Percentiles rank a stretch among this genome's conserved stretches.
These are phyloP conservation scores for Stemphylium lycopersici DNA, from an alignment of 2,329 filamentous ascomycete species.

Conservation along the genomic window DNA sequence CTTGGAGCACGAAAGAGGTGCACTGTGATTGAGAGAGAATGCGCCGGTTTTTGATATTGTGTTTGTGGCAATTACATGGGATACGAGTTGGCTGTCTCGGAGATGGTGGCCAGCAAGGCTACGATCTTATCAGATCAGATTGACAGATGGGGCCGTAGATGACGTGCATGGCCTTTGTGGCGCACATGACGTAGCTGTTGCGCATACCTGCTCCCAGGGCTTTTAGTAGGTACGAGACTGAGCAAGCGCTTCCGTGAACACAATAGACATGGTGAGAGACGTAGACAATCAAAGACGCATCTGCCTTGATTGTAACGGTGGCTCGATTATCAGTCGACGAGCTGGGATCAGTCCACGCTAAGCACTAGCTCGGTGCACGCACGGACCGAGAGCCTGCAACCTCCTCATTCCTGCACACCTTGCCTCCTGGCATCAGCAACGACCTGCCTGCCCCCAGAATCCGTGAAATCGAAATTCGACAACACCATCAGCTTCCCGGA, in stretches of 20 bases:
- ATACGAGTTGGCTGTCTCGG: not conserved
- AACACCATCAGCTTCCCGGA: constrained; percentile 5
- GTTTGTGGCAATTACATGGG: no score
- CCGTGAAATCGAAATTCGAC: constrained; percentile 8
- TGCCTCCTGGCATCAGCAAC: constrained; percentile 36
- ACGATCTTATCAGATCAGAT: constrained; percentile 31
- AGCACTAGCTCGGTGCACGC: constrained; percentile 13
- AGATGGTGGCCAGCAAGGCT: constrained; percentile 5
- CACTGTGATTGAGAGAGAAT: not conserved
- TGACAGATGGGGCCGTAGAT: constrained; percentile 18
- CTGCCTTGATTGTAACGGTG: constrained; percentile 9
- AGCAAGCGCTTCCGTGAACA: no score
- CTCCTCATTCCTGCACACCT: constrained; percentile 20
- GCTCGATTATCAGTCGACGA: constrained; percentile 26
- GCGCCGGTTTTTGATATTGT: not conserved
- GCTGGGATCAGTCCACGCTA: constrained; percentile 19
- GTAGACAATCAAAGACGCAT: not conserved
- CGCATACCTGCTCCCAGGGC: not conserved
- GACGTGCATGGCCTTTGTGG: constrained; percentile 27
- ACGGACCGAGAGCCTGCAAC: constrained; percentile 21
- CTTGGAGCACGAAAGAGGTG: no score
- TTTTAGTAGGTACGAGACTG: not conserved
- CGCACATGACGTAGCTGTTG: constrained; percentile 12
- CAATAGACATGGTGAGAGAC: not conserved
- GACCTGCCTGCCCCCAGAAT: constrained; percentile 17